Evolutionary conservation across 2,329 filamentous ascomycete genomes (phyloP), one percentile per base, ranked within the genome.

Genomic region (Bipolaris gigantea): DNA sequence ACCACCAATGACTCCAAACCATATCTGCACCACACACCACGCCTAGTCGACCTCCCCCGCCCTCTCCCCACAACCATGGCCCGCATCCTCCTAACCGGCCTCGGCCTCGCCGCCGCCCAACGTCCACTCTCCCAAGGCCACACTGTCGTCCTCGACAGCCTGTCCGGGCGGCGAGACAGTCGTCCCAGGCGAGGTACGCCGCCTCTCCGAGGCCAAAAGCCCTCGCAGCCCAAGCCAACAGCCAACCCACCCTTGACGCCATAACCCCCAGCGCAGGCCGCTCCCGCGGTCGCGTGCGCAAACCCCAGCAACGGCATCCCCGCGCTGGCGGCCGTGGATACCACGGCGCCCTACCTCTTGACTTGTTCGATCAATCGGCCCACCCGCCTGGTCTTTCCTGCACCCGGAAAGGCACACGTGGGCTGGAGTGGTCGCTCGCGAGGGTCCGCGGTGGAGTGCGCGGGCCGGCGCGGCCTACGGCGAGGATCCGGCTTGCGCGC

Each of bases 201-300:
- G 75, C 43, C 72, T 84, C 38, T 62, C 76, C 5, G 79, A 81
- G 45, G 82, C 76, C 4, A 83, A 82, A 82, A 55, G 66, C 69
- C 2, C 73, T 86, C 2, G 83, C 83, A 1, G 65, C 72, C 10
- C 73, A 83, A 48, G 78, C 81, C 48, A 82, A 83, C 66, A 70
- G 72, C 34, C 67, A 76, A 1, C 80, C 80, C 0, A 72, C 76
- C 0, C 85, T 82, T 63, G 84, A 86, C 63, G 75, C 76, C 21
- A 73, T 86, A 13, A 75, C 86, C 16, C 83, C 85, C 73, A 86
- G 85, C 56, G 83, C 83, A 0, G 83, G 82, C 2, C 59, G 83
- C 21, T 80, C 78, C 50, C 69, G 68, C 27, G 77, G 78, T 15
- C 74, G 66, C 38, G 76, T 70, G 55, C 70, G 63, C 48, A 78